phyloP scores from a whole-genome alignment of 495 filamentous ascomycete species.

The Staphylotrichum longicolle region DNA sequence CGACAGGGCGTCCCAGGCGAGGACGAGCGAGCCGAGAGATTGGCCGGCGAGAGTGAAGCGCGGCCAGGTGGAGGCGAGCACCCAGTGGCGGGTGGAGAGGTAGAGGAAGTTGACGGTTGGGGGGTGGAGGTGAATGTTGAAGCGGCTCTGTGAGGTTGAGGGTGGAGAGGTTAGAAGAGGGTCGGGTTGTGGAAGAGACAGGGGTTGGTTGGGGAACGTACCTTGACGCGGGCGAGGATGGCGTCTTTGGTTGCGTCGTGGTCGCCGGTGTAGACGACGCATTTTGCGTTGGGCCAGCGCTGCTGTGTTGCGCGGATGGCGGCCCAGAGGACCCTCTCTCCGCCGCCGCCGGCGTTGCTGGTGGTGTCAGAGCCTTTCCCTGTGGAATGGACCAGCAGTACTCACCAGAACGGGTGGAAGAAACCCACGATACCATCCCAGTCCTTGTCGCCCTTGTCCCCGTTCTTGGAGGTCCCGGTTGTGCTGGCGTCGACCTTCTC shows the following conservation, averaged over 20 bases:
- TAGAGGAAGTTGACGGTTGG: conserved; percentile 85
- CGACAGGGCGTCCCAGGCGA: conserved; percentile 91
- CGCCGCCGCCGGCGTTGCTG: conserved; percentile 93
- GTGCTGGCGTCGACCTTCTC: conserved; percentile 65
- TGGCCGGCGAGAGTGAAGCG: conserved; percentile 94
- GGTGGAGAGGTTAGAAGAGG: neutral
- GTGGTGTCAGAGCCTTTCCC: conserved; percentile 14
- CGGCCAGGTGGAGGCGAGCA: conserved; percentile 80
- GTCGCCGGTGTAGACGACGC: conserved; percentile 92
- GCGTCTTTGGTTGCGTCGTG: conserved; percentile 75
- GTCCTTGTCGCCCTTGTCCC: conserved; percentile 53
- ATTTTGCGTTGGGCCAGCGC: conserved; percentile 83
- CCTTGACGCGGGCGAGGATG: conserved; percentile 76
- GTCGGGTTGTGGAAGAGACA: neutral
- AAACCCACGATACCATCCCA: conserved; percentile 89
- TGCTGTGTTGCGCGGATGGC: conserved; percentile 88
- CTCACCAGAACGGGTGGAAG: conserved; percentile 93
- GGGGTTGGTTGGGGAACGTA: conserved; percentile 30
- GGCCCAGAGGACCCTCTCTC: conserved; percentile 95
- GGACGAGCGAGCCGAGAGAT: conserved; percentile 76
- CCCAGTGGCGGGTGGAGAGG: conserved; percentile 79
- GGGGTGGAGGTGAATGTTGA: conserved; percentile 86
- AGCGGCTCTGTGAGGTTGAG: conserved; percentile 58
- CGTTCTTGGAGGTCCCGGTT: conserved; percentile 51
- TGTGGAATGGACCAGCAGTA: neutral